phyloP scores from a whole-genome alignment of 768 basidiomycete genomes.

The Chiua virens region DNA sequence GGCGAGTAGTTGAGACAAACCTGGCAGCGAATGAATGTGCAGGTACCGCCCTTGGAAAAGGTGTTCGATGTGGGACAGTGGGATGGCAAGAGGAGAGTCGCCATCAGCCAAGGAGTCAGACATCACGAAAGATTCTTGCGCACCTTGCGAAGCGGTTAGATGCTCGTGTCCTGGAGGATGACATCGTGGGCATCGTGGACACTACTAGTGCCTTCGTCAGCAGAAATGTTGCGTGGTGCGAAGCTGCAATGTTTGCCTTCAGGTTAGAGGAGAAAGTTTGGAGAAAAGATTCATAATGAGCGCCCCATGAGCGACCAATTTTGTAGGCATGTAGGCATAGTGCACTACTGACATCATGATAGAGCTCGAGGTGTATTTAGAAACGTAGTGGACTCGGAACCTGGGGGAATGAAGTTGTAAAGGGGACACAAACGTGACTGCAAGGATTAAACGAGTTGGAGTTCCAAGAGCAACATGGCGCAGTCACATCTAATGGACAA shows the following conservation, averaged over 20 bases:
- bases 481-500: slow-evolving; percentile 14
- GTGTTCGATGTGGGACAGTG: slow-evolving; percentile 66
- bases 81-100: slow-evolving; percentile 47
- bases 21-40: slow-evolving; percentile 86
- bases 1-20: slow-evolving; percentile 37
- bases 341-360: slow-evolving; percentile 26
- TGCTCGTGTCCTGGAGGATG: slow-evolving; percentile 71
- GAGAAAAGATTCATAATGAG: slow-evolving; percentile 64
- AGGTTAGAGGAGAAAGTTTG: slow-evolving; percentile 41
- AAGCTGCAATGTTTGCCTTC: slow-evolving; percentile 13
- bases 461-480: slow-evolving; percentile 22
- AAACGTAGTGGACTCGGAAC: slow-evolving; percentile 17
- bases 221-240: slow-evolving; percentile 8
- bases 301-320: slow-evolving; percentile 61
- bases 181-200: slow-evolving; percentile 39
- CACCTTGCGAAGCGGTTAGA: slow-evolving; percentile 89
- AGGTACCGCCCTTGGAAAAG: slow-evolving; percentile 69
- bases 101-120: slow-evolving; percentile 11
- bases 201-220: slow-evolving; percentile 34
- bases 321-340: slow-evolving; percentile 50
- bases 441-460: slow-evolving; percentile 19
- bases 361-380: slow-evolving; percentile 11
- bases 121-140: background rate
- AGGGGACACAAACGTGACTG: slow-evolving; percentile 5
- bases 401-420: background rate